Evolutionary conservation across 2,329 filamentous ascomycete genomes (phyloP).

Genomic region (Aspergillus tanneri): DNA sequence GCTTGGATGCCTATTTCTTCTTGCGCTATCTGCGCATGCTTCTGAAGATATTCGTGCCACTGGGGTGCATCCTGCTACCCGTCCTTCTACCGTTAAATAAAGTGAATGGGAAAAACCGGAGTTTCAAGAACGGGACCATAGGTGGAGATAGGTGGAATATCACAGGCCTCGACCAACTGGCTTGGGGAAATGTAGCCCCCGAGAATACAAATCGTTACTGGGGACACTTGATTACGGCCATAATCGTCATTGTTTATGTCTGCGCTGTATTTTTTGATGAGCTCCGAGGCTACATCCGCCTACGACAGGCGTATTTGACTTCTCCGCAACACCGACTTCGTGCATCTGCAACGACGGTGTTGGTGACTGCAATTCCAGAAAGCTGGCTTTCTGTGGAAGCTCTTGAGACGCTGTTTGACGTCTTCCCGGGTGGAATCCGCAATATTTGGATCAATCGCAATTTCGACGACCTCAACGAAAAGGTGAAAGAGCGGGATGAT

Average conservation of each 20-base stretch:
- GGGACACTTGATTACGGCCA: slow-evolving; percentile 78
- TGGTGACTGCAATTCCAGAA: slow-evolving; percentile 83
- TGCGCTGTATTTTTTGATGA: slow-evolving; percentile 86
- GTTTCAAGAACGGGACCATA: slow-evolving; percentile 43
- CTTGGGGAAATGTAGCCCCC: slow-evolving; percentile 80
- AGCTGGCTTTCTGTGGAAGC: slow-evolving; percentile 88
- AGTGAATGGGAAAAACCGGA: slow-evolving; percentile 64
- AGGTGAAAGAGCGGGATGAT: slow-evolving; percentile 71
- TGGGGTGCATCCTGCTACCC: slow-evolving; percentile 74
- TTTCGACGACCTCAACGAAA: slow-evolving; percentile 76
- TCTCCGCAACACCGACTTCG: slow-evolving; percentile 90
- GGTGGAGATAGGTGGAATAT: slow-evolving; percentile 48
- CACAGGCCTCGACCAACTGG: slow-evolving; percentile 74
- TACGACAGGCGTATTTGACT: slow-evolving; percentile 91
- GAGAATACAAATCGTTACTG: slow-evolving; percentile 69
- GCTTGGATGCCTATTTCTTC: slow-evolving; percentile 96
- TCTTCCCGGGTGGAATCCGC: slow-evolving; percentile 89
- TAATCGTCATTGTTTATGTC: slow-evolving; percentile 77
- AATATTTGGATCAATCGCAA: slow-evolving; percentile 98
- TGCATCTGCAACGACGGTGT: slow-evolving; percentile 90
- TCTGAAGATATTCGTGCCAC: slow-evolving; percentile 86
- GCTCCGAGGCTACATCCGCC: slow-evolving; percentile 80
- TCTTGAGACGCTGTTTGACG: slow-evolving; percentile 81
- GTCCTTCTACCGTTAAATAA: slow-evolving; percentile 85
- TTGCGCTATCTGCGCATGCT: slow-evolving; percentile 83